Percentiles rank a stretch among this genome's conserved stretches.
Evolutionary conservation across 768 basidiomycete species (phyloP).

Genomic region (Omphalotus guepiniiformis): DNA sequence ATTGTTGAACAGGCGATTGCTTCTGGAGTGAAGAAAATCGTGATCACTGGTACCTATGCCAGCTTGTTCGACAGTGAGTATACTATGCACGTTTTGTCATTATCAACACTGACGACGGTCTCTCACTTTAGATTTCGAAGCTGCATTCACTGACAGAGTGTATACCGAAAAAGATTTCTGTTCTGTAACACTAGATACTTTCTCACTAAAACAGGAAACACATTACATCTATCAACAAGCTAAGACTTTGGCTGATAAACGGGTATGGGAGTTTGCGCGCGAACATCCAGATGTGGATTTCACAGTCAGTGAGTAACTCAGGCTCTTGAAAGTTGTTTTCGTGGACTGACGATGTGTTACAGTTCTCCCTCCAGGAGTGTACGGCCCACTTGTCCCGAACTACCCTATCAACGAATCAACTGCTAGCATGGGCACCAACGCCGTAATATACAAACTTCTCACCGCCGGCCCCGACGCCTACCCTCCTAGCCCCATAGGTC

Average conservation of each 20-base stretch:
- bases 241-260: constrained; percentile 7
- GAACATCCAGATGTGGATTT: constrained; percentile 7
- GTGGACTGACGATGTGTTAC: neutral
- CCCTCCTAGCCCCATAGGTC: constrained; percentile 6
- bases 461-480: neutral
- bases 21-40: constrained; percentile 11
- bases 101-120: neutral
- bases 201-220: neutral
- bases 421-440: constrained; percentile 1
- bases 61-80: constrained; percentile 8
- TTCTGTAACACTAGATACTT: constrained; percentile 6
- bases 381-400: constrained; percentile 16
- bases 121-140: neutral
- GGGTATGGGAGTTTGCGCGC: constrained; percentile 8
- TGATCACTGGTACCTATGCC: constrained; percentile 9
- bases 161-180: constrained; percentile 10
- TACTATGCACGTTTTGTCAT: neutral
- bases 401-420: constrained; percentile 4
- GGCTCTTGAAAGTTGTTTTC: too few species aligned
- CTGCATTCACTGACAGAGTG: neutral
- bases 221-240: constrained; percentile 1
- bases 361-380: constrained; percentile 17
- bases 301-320: constrained; percentile 3
- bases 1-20: constrained; percentile 10
- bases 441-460: constrained; percentile 5